Evolutionary conservation across 2,329 filamentous ascomycete genomes (phyloP), one percentile per base, ranked within the genome.

Genomic region (Diatrype stigma): DNA sequence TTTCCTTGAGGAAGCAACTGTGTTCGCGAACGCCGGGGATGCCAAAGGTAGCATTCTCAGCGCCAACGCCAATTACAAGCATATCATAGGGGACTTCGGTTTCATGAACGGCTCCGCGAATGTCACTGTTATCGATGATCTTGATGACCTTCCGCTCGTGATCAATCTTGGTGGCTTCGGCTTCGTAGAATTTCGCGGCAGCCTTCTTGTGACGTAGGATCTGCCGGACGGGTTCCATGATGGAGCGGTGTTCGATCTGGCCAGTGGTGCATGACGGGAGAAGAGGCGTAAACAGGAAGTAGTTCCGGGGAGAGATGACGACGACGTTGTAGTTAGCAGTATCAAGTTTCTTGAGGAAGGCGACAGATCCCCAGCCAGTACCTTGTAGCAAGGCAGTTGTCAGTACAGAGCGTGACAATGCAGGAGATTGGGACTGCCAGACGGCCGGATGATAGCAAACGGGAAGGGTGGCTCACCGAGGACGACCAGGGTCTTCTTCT

Each of bases 291-390:
- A 99, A 99, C 62, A 99, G 87, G 85, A 99, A 99, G 83, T 96
- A 99, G 78, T 99, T 99, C 70, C 94, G 90, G 49, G 94, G 94
- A 46, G 94, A 97, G 71, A 99, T 90, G 70, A 99, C 91, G 68
- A 97, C 74, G 72, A 97, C 93, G 72, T 99, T 97, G 84, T 97
- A 99, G 81, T 97, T 96, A 72, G 96, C 89, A 55, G 93, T 96
- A 69, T 99, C 92, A 73, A 99, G 89, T 71, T 96, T 96, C 84
- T 99, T 99, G 60, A 99, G 84, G 55, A 99, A 85, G 54, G 93
- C 95, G 65, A 99, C 90, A 42, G 93, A 90, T 62, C 77, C 94
- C 94, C 94, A 99, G 62, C 94, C 94, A 63, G 92, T 96, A 67
- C 93, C 93, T 96, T 55, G 32, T 42, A 56, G 45, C 48, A 46